phyloP scores from a whole-genome alignment of 495 filamentous ascomycete genomes.

The Penicillium subrubescens region DNA sequence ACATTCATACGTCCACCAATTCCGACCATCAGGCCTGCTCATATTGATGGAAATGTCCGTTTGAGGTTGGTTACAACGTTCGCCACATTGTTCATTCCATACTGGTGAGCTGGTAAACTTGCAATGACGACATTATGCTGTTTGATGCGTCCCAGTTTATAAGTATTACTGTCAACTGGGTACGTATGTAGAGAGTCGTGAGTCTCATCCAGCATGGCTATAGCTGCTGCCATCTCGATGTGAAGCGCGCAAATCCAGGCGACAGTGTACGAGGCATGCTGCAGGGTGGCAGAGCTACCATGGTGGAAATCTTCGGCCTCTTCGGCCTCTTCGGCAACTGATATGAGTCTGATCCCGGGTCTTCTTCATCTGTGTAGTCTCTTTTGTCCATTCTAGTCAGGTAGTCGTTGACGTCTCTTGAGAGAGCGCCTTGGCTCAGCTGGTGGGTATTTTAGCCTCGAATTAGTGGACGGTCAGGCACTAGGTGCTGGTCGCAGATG shows the following conservation, averaged over 20 bases:
- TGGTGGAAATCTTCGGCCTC: neutral
- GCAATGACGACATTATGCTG: slow-evolving; percentile 50
- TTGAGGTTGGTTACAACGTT: slow-evolving; percentile 22
- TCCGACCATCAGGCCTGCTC: slow-evolving; percentile 36
- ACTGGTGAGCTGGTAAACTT: slow-evolving; percentile 36
- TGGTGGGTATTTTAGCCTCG: neutral
- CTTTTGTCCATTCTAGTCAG: neutral
- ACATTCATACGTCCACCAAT: slow-evolving; percentile 13
- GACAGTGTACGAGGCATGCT: slow-evolving; percentile 34
- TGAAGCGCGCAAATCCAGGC: slow-evolving; percentile 41
- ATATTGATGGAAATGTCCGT: slow-evolving; percentile 28
- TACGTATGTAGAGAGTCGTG: slow-evolving; percentile 21
- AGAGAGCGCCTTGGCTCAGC: neutral
- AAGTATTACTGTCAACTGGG: slow-evolving; percentile 32
- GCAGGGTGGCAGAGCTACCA: neutral
- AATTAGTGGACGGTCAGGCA: neutral
- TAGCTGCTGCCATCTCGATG: slow-evolving; percentile 39
- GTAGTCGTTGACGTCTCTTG: neutral
- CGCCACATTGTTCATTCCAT: slow-evolving; percentile 27
- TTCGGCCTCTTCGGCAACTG: neutral
- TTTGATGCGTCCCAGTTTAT: slow-evolving; percentile 33
- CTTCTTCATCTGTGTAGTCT: neutral
- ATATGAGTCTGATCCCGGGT: neutral
- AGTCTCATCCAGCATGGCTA: slow-evolving; percentile 32
- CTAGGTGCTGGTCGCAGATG: neutral